Base-by-base conservation (phyloP, 2,329 filamentous ascomycete species). In the Chrysoporthe cubensis region DNA sequence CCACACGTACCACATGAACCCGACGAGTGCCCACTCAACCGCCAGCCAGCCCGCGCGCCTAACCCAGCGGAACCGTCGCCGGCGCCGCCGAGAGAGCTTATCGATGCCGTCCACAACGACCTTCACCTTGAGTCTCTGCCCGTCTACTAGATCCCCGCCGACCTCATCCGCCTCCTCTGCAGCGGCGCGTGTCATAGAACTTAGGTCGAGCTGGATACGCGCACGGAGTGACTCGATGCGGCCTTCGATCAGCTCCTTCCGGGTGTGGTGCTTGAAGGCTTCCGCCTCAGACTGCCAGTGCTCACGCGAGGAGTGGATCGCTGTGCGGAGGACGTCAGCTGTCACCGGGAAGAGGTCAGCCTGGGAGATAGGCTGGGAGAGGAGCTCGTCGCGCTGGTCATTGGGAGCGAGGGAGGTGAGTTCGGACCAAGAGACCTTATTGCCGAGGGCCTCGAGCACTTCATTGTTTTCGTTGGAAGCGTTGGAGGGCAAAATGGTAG, bases 1-100 rank as follows among this genome's bases (percentile, higher is more conserved):
- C 94, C 95, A 98, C 18, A 96, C 90, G 79, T 91, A 93, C 94
- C 96, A 97, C 89, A 98, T 93, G 73, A 96, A 87, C 4, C 91
- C 92, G 50, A 98, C 88, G 21, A 98, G 85, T 62, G 88, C 81
- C 93, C 94, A 97, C 82, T 98, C 95, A 18, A 97, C 87, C 26
- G 90, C 80, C 65, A 94, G 88, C 86, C 94, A 98, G 16, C 93
- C 90, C 0, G 89, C 88, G 16, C 92, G 84, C 50, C 93, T 84
- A 34, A 94, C 79, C 88, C 93, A 94, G 65, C 92, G 84, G 75
- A 96, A 88, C 67, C 88, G 80, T 42, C 88, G 79, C 16, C 88
- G 84, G 64, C 93, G 84, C 68, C 91, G 85, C 68, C 92, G 84
- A 63, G 94, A 84, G 82, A 92, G 90, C 74, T 91, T 87, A 68